Base-by-base conservation (phyloP, 129 eudicot species). In the Ambrosia trifida region DNA sequence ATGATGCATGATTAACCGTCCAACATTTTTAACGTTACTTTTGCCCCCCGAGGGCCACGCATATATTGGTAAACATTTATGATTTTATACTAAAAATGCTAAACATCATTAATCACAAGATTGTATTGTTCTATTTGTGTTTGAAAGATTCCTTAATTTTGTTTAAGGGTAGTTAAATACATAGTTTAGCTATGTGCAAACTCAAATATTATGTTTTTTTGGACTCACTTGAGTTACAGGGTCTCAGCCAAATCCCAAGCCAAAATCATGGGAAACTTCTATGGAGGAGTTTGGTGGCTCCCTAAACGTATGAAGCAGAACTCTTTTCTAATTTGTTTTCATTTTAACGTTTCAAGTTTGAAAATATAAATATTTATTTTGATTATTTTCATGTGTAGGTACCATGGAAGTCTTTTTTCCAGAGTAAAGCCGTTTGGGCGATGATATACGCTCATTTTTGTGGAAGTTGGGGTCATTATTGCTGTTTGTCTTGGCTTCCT, bases 391-490 rank as follows among this genome's bases (percentile, higher is more conserved):
- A 44, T 81, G 18, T 64, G 45, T 73, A 84, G 94, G 86, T 95
- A 31, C 99, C 99, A 8, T 95, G 99, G 99, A 90, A 83, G 70
- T 90, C 95, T 5, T 90, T 95, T 76, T 90, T 95, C 65, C 79
- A 71, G 79, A 82, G 83, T 75, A 83, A 85, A 82, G 97, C 99
- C 64, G 97, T 95, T 38, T 95, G 96, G 99, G 97, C 99, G 28
- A 95, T 95, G 99, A 95, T 88, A 72, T 95, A 90, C 83, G 86
- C 96, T 79, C 99, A 95, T 84, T 95, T 95, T 82, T 95, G 99
- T 83, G 99, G 99, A 77, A 94, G 97, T 76, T 94, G 99, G 99
- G 99, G 99, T 66, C 99, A 94, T 73, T 94, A 87, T 81, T 84
- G 88, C 45, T 89, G 96, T 81, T 86, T 94, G 56, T 94, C 99